Evolutionary conservation across 164 flowering plant genomes (phyloP).

Genomic region (Aristolochia californica): DNA sequence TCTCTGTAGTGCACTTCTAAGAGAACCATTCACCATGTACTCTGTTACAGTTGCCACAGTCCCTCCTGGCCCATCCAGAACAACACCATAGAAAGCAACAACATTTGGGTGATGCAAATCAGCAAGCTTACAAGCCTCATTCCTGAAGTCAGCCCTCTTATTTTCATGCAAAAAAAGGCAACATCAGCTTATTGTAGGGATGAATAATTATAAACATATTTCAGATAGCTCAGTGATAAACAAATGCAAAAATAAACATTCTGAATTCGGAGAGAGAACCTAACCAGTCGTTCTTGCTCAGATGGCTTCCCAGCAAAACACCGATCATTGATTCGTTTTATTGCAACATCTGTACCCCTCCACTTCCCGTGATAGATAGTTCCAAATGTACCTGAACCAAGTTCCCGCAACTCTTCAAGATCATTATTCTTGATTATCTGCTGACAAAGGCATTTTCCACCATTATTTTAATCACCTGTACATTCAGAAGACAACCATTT

Average conservation of each 20-base stretch:
- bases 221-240: background rate
- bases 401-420: conserved; percentile 72
- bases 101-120: conserved; percentile 98
- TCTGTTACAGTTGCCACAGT: conserved; percentile 93
- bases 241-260: background rate
- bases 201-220: no score
- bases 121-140: conserved; percentile 89
- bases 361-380: conserved; percentile 97
- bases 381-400: conserved; percentile 94
- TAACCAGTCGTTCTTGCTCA: conserved; percentile 84
- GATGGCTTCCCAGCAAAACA: conserved; percentile 90
- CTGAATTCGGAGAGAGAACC: conserved; percentile 8
- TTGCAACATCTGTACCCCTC: conserved; percentile 95
- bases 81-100: conserved; percentile 95
- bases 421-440: conserved; percentile 77
- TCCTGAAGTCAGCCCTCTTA: conserved; percentile 92
- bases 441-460: conserved; percentile 5
- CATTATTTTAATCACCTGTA: background rate
- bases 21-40: conserved; percentile 92
- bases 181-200: background rate
- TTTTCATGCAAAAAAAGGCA: conserved; percentile 4
- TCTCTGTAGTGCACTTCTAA: conserved; percentile 67
- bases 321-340: conserved; percentile 76
- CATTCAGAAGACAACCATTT: background rate
- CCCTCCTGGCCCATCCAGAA: conserved; percentile 91